phyloP scores from a whole-genome alignment of 495 filamentous ascomycete species.

The Collariella sp. region DNA sequence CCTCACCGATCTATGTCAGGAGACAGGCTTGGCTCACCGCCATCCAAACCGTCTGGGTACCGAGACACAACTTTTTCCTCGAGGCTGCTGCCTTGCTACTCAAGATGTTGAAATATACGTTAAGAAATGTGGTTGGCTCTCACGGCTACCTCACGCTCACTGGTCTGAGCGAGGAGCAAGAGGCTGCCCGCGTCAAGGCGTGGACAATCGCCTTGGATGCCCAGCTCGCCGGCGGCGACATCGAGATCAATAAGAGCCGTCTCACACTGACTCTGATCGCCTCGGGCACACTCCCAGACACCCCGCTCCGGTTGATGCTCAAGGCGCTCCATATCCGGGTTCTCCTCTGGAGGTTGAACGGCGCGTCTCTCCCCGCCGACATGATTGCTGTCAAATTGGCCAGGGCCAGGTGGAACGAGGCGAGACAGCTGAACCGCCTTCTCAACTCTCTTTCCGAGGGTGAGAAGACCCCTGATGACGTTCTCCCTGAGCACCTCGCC shows the following conservation, averaged over 20 bases:
- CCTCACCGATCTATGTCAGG: slow-evolving; percentile 77
- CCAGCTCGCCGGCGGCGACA: slow-evolving; percentile 88
- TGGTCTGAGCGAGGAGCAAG: slow-evolving; percentile 75
- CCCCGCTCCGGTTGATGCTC: slow-evolving; percentile 78
- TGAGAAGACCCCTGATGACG: slow-evolving; percentile 47
- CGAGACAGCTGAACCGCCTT: slow-evolving; percentile 53
- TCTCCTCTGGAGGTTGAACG: slow-evolving; percentile 65
- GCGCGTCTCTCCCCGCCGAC: slow-evolving; percentile 30
- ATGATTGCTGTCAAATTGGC: slow-evolving; percentile 53
- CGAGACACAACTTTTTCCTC: slow-evolving; percentile 72
- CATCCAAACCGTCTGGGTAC: slow-evolving; percentile 91
- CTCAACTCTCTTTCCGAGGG: slow-evolving; percentile 41
- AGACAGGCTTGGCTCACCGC: slow-evolving; percentile 90
- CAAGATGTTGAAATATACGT: slow-evolving; percentile 70
- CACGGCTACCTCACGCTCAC: slow-evolving; percentile 67
- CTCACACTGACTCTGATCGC: slow-evolving; percentile 82
- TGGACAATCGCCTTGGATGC: slow-evolving; percentile 94
- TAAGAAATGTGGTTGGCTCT: slow-evolving; percentile 71
- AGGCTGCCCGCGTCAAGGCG: slow-evolving; percentile 78
- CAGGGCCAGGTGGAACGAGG: slow-evolving; percentile 70
- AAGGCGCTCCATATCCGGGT: slow-evolving; percentile 88
- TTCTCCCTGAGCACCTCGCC: slow-evolving; percentile 67
- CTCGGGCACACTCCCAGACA: slow-evolving; percentile 77
- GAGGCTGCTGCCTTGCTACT: slow-evolving; percentile 73
- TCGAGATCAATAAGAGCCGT: slow-evolving; percentile 79